Evolutionary conservation across 805 yeast genomes (phyloP).

Genomic region (Barnettozyma siamensis): DNA sequence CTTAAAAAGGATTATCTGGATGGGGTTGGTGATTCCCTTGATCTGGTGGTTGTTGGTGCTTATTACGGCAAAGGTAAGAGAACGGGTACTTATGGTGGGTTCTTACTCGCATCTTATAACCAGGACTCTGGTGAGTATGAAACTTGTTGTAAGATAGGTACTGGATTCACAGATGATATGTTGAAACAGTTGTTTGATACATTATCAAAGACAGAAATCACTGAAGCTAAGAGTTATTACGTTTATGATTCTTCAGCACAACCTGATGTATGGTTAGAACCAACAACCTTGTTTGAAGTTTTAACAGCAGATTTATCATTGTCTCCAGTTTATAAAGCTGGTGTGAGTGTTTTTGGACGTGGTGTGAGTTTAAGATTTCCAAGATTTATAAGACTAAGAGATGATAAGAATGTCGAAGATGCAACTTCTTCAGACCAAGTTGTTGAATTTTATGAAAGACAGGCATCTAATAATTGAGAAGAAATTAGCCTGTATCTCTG

Average conservation of each 20-base stretch:
- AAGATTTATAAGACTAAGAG: constrained; percentile 74
- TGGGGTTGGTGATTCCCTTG: constrained; percentile 95
- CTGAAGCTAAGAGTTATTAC: constrained; percentile 59
- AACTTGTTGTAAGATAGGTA: constrained; percentile 94
- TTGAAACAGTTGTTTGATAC: constrained; percentile 53
- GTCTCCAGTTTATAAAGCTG: constrained; percentile 88
- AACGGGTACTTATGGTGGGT: constrained; percentile 94
- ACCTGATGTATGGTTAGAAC: constrained; percentile 96
- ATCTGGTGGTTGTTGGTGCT: constrained; percentile 90
- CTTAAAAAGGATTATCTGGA: constrained; percentile 90
- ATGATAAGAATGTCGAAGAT: constrained; percentile 80
- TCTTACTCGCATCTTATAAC: constrained; percentile 83
- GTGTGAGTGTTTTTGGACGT: constrained; percentile 60
- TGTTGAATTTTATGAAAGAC: constrained; percentile 75
- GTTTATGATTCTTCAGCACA: constrained; percentile 65
- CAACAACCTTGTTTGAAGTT: constrained; percentile 78
- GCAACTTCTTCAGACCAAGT: constrained; percentile 83
- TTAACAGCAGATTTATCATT: constrained; percentile 85
- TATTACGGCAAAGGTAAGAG: constrained; percentile 92
- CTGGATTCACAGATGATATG: constrained; percentile 90
- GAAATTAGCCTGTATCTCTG: no score
- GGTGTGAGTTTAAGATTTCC: constrained; percentile 91
- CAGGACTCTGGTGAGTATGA: constrained; percentile 89
- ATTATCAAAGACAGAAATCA: constrained; percentile 62
- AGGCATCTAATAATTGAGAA: constrained; percentile 28